Percentiles rank a stretch among this genome's conserved stretches.
phyloP scores from a whole-genome alignment of 495 filamentous ascomycete species.

The Penicillium subrubescens region DNA sequence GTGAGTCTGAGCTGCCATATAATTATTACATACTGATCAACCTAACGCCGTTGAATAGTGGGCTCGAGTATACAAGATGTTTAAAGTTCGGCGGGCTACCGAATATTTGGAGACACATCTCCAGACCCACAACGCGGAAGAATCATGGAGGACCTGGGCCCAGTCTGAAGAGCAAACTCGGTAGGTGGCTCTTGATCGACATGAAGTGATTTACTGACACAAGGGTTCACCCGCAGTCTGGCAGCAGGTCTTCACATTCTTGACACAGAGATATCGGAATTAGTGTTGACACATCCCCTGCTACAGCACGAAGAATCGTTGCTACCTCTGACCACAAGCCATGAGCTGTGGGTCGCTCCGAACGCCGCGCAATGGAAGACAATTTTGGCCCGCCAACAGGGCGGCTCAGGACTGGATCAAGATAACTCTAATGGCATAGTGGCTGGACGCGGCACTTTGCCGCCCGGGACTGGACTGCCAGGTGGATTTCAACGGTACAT shows the following conservation, averaged over 20 bases:
- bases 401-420: neutral
- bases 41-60: neutral
- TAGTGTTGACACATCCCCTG: slow-evolving; percentile 36
- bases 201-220: slow-evolving; percentile 1
- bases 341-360: slow-evolving; percentile 31
- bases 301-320: slow-evolving; percentile 14
- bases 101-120: neutral
- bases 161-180: slow-evolving; percentile 24
- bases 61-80: slow-evolving; percentile 9
- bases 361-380: slow-evolving; percentile 11
- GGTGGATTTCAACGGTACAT: slow-evolving; percentile 10
- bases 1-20: slow-evolving; percentile 4
- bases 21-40: neutral
- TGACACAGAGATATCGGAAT: slow-evolving; percentile 34
- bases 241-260: slow-evolving; percentile 29
- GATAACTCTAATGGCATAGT: neutral
- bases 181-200: slow-evolving; percentile 7
- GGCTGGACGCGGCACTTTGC: neutral
- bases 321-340: slow-evolving; percentile 12
- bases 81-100: neutral
- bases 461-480: neutral
- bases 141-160: slow-evolving; percentile 22
- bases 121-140: slow-evolving; percentile 12
- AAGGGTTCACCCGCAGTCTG: slow-evolving; percentile 4
- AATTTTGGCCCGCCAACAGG: neutral